phyloP scores from a whole-genome alignment of 2,329 filamentous ascomycete species.

The Ophiostoma ulmi region DNA sequence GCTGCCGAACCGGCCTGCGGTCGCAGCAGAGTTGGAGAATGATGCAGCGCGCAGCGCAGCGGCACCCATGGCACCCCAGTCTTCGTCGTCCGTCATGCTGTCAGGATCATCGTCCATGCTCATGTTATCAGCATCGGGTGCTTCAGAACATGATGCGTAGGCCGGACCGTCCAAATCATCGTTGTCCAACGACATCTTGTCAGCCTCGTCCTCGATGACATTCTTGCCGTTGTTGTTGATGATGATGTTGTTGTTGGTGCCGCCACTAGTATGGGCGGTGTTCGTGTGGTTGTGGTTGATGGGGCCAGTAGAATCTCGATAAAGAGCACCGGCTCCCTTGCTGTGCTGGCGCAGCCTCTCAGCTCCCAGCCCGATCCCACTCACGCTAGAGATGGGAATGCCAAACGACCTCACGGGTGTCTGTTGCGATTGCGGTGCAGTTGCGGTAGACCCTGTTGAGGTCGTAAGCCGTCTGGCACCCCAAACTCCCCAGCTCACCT shows the following conservation, averaged over 20 bases:
- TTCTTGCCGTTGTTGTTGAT: slow-evolving; percentile 38
- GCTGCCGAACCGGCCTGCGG: slow-evolving; percentile 47
- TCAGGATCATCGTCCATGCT: slow-evolving; percentile 66
- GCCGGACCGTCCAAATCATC: slow-evolving; percentile 64
- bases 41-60: slow-evolving; percentile 70
- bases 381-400: slow-evolving; percentile 52
- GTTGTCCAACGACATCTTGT: slow-evolving; percentile 86
- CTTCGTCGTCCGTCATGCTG: slow-evolving; percentile 90
- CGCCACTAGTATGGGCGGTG: background rate
- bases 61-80: slow-evolving; percentile 87
- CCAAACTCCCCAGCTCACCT: slow-evolving; percentile 97
- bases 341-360: slow-evolving; percentile 48
- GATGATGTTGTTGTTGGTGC: slow-evolving; percentile 30
- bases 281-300: slow-evolving; percentile 35
- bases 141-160: slow-evolving; percentile 72
- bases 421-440: background rate
- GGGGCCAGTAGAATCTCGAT: slow-evolving; percentile 48
- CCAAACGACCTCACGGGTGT: slow-evolving; percentile 38
- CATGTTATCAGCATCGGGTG: slow-evolving; percentile 57
- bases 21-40: slow-evolving; percentile 48
- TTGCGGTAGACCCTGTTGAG: slow-evolving; percentile 19
- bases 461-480: slow-evolving; percentile 62
- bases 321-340: slow-evolving; percentile 67
- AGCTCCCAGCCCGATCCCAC: slow-evolving; percentile 36
- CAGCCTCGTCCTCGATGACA: slow-evolving; percentile 78